Evolutionary conservation across 2,329 filamentous ascomycete species (phyloP).

Genomic region (Chrysosporium queenslandicum): DNA sequence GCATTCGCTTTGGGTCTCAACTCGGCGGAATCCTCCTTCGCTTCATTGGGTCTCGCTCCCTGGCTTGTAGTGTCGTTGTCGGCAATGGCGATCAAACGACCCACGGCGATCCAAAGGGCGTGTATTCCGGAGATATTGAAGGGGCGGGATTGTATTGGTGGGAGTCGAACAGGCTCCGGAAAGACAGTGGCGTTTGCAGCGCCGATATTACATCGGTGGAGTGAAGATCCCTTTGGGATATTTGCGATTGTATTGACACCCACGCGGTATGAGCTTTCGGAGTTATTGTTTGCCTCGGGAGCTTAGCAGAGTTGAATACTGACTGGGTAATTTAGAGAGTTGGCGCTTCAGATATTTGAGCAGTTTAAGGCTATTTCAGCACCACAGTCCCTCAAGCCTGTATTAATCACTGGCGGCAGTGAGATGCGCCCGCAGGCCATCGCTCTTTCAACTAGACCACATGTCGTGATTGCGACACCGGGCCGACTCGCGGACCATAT

Average conservation of each 20-base stretch:
- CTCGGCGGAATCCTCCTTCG: slow-evolving; percentile 49
- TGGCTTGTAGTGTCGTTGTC: slow-evolving; percentile 79
- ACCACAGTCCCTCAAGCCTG: slow-evolving; percentile 73
- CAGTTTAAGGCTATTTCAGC: slow-evolving; percentile 90
- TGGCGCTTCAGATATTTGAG: slow-evolving; percentile 92
- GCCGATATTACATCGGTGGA: slow-evolving; percentile 88
- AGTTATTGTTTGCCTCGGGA: background rate
- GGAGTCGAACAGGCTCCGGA: slow-evolving; percentile 87
- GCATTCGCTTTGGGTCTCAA: slow-evolving; percentile 30
- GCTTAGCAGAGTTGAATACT: slow-evolving; percentile 3
- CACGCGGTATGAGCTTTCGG: slow-evolving; percentile 49
- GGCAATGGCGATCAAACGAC: slow-evolving; percentile 70
- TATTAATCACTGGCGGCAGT: slow-evolving; percentile 82
- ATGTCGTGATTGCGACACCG: slow-evolving; percentile 89
- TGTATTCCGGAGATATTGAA: slow-evolving; percentile 89
- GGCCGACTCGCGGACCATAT: slow-evolving; percentile 91
- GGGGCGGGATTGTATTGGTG: slow-evolving; percentile 88
- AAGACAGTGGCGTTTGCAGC: slow-evolving; percentile 95
- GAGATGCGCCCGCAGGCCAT: slow-evolving; percentile 91
- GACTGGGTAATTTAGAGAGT: slow-evolving; percentile 49
- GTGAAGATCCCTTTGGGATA: slow-evolving; percentile 81
- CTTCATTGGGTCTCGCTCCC: slow-evolving; percentile 61
- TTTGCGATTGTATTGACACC: slow-evolving; percentile 84
- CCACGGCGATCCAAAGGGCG: slow-evolving; percentile 83
- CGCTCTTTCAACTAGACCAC: slow-evolving; percentile 67